Percentiles rank a stretch among this genome's conserved stretches.
These are phyloP conservation scores for Ustilago esculenta DNA, from an alignment of 1,284 basidiomycete species.

Conservation along the genomic window DNA sequence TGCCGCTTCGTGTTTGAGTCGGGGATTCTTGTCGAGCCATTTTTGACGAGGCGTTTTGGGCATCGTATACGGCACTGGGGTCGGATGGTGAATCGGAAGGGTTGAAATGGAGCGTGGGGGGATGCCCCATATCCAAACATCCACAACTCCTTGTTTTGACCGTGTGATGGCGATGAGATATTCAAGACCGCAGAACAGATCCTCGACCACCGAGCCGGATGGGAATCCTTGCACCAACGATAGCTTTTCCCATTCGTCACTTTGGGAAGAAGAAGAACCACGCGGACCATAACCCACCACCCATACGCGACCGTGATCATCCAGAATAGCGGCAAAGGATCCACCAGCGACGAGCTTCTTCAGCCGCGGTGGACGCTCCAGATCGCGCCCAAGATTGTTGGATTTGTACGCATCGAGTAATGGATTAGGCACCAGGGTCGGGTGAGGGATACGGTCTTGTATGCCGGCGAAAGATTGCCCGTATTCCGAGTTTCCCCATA, in stretches of 20 bases:
- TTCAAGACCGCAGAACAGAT: slow-evolving; percentile 23
- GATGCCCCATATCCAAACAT: slow-evolving; percentile 31
- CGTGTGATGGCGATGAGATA: slow-evolving; percentile 26
- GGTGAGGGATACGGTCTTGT: slow-evolving; percentile 19
- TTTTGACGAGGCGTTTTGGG: slow-evolving; percentile 13
- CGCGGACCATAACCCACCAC: slow-evolving; percentile 21
- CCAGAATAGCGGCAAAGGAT: slow-evolving; percentile 27
- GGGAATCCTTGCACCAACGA: not conserved
- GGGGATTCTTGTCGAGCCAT: slow-evolving; percentile 20
- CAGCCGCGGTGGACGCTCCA: not conserved
- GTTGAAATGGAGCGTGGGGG: slow-evolving; percentile 8
- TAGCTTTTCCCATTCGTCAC: not conserved
- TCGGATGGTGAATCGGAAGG: not conserved
- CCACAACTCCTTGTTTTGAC: not conserved
- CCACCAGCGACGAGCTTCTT: slow-evolving; percentile 36
- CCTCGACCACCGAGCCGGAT: not conserved
- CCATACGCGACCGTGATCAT: slow-evolving; percentile 22
- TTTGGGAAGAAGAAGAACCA: not conserved
- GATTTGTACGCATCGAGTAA: slow-evolving; percentile 17
- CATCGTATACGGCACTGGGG: slow-evolving; percentile 1
- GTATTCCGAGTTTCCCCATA: slow-evolving; percentile 60
- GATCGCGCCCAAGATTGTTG: no score
- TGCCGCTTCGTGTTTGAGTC: not conserved
- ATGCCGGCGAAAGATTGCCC: slow-evolving; percentile 38
- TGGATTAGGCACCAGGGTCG: slow-evolving; percentile 8